Conservation (phyloP, 257 asterid species). For the Petunia axillaris region DNA sequence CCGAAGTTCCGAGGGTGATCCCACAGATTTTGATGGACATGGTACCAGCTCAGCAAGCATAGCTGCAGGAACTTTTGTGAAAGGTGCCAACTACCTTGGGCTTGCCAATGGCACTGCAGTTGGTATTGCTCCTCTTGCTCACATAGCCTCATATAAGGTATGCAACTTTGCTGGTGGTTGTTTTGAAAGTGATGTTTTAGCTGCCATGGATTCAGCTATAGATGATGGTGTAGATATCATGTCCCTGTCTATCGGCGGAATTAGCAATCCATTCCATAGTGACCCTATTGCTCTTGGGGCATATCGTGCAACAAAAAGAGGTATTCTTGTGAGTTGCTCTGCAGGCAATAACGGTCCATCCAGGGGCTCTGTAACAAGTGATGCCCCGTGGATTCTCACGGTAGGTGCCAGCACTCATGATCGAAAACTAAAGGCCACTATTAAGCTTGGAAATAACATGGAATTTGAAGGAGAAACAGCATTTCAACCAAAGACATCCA, state of each 20-base stretch:
- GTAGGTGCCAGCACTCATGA: conserved; percentile 58
- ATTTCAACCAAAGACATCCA: conserved; percentile 41
- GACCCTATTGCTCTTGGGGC: conserved; percentile 45
- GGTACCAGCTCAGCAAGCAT: conserved; percentile 59
- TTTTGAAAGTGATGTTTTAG: conserved; percentile 38
- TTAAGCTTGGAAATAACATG: conserved; percentile 37
- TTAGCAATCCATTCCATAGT: neutral
- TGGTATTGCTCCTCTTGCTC: conserved; percentile 65
- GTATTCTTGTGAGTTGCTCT: conserved; percentile 51
- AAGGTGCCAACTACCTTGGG: conserved; percentile 52
- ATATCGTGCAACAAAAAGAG: conserved; percentile 46
- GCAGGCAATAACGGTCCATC: conserved; percentile 47
- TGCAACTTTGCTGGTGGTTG: conserved; percentile 32
- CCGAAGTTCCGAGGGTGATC: neutral
- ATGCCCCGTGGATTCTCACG: conserved; percentile 58
- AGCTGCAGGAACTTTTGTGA: conserved; percentile 60
- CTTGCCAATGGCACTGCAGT: conserved; percentile 53
- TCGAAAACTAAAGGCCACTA: conserved; percentile 39
- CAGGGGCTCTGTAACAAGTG: conserved; percentile 9
- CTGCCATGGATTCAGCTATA: conserved; percentile 56
- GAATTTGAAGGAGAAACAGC: conserved; percentile 40
- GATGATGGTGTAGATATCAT: conserved; percentile 49
- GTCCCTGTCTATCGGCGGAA: conserved; percentile 45
- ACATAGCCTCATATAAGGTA: conserved; percentile 54
- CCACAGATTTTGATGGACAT: conserved; percentile 47